A percentile compares a stretch with the other conserved stretches of the same genome.
These are phyloP conservation scores for Geotrichum reessii DNA, from an alignment of 1,139 yeast genomes.

Conservation along the genomic window DNA sequence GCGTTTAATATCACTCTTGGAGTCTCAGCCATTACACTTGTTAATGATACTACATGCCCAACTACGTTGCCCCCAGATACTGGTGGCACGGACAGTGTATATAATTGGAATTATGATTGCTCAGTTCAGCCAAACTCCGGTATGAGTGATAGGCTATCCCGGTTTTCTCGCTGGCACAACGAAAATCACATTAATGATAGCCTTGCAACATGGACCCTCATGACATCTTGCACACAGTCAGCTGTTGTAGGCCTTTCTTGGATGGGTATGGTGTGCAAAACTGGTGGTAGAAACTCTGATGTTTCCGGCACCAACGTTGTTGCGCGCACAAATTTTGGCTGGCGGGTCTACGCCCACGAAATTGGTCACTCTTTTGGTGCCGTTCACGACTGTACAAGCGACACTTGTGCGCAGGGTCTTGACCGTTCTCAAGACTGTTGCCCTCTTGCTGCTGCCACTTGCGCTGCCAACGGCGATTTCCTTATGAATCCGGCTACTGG, in stretches of 20 bases:
- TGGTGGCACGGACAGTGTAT: conserved; percentile 8
- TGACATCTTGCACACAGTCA: conserved; percentile 36
- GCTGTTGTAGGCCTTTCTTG: conserved; percentile 39
- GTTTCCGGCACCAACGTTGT: conserved; percentile 38
- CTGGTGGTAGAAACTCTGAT: conserved; percentile 23
- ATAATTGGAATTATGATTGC: conserved; percentile 35
- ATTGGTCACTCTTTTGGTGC: conserved; percentile 43
- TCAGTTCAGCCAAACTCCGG: conserved; percentile 20
- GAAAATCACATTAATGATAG: conserved; percentile 28
- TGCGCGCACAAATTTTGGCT: conserved; percentile 34
- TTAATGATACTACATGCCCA: conserved; percentile 24
- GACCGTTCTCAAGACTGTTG: conserved; percentile 35
- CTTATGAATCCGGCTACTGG: conserved; percentile 39
- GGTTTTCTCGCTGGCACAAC: conserved; percentile 37
- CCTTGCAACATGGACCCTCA: conserved; percentile 38
- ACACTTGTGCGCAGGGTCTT: conserved; percentile 33
- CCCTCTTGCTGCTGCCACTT: conserved; percentile 31
- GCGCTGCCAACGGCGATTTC: conserved; percentile 35
- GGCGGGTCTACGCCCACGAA: conserved; percentile 41
- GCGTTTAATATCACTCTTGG: conserved; percentile 39
- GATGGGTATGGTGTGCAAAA: conserved; percentile 37
- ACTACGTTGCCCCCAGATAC: conserved; percentile 26
- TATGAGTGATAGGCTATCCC: conserved; percentile 32
- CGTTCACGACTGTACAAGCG: conserved; percentile 38
- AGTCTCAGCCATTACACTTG: conserved; percentile 25